Base-by-base conservation (phyloP, 2,329 filamentous ascomycete species). In the Aaosphaeria arxii region DNA sequence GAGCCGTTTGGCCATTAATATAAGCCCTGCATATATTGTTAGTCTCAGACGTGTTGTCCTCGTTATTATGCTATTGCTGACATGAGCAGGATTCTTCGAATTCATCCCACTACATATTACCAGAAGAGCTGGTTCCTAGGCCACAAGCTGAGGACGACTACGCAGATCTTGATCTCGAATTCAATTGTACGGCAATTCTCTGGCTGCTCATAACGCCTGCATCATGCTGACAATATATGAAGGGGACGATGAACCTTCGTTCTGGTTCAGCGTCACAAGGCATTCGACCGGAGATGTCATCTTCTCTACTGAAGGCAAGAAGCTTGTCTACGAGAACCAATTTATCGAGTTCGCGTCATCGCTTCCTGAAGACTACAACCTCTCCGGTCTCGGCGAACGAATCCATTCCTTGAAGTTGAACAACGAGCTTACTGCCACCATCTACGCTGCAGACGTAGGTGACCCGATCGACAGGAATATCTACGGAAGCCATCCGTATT, bases 401-500 rank as follows among this genome's bases (percentile, higher is more conserved):
- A 88, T 91, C 31, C 85, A 87, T 58, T 81, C 80, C 11, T 75
- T 91, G 35, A 77, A 86, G 35, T 75, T 92, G n/a, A 82, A 86
- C 29, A 85, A 87, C 54, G 88, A 91, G 61, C 76, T 84, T 45
- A 90, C 86, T 1, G 79, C 86, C 5, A 87, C 84, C 5, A 77
- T 85, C 45, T 89, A 82, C 54, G 82, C 84, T 30, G 84, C 85
- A 11, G 87, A 91, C 67, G 78, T 78, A 30, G 86, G 80, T 6
- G 85, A 87, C 58, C 78, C 79, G 5, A 80, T 84, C 36, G 83
- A 83, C 51, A 53, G 59, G 9, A 91, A 91, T 57, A 74, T 91
- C 5, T 94, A 94, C 58, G 88, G 89, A 5, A 79, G 76, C 38
- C 89, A 94, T 57, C 86, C 89, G 0, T 83, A 91, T 61, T 94